Evolutionary conservation across 306 rosid genomes (phyloP).

Genomic region (Casuarina glauca): DNA sequence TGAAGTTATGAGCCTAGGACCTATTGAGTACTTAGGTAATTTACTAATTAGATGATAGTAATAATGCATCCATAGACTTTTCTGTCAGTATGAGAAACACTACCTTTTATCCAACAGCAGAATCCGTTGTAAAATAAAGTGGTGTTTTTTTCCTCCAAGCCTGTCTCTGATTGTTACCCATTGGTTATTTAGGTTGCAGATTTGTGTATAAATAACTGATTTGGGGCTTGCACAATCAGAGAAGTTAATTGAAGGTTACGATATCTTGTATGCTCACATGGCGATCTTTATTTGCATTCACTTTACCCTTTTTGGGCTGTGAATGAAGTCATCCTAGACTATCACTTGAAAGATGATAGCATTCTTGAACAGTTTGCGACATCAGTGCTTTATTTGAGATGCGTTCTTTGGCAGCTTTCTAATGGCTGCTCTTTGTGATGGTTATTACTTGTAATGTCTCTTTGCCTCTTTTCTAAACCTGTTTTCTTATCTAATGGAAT

Average conservation of each 20-base stretch:
- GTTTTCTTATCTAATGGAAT: conserved; percentile 13
- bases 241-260: not conserved
- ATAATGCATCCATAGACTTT: not conserved
- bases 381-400: not conserved
- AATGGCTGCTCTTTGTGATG: not conserved
- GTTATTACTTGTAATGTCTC: not conserved
- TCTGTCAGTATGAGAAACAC: not conserved
- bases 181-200: not conserved
- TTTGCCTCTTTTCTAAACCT: not conserved
- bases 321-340: not conserved
- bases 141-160: not conserved
- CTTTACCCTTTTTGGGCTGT: not conserved
- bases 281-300: not conserved
- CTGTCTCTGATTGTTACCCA: not conserved
- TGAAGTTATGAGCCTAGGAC: not conserved
- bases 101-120: not conserved
- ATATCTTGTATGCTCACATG: not conserved
- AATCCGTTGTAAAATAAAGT: not conserved
- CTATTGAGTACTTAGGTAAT: not conserved
- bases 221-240: not conserved
- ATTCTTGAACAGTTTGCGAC: not conserved
- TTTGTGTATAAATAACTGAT: not conserved
- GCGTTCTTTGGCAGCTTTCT: not conserved
- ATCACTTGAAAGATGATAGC: not conserved
- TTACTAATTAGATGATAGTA: not conserved